Conservation (phyloP, 2,329 filamentous ascomycete species). For the Aphanocladium album region DNA sequence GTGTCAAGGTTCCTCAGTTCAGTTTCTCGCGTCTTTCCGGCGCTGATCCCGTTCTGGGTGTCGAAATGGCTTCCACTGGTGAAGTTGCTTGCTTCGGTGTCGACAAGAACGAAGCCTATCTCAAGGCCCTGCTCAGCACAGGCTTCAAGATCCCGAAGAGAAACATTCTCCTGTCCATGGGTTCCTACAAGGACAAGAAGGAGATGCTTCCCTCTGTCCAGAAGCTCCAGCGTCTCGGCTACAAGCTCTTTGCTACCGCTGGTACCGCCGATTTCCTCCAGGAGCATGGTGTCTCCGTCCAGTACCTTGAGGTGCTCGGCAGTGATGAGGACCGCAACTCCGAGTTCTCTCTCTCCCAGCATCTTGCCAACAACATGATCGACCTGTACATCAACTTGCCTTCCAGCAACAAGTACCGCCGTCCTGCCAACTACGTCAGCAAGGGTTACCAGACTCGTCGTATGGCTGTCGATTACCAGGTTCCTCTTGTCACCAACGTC, state of each 20-base stretch:
- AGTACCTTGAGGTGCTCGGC: constrained; percentile 84
- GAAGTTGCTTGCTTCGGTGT: constrained; percentile 95
- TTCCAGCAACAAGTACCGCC: constrained; percentile 95
- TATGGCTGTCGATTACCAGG: constrained; percentile 98
- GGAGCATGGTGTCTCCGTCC: constrained; percentile 85
- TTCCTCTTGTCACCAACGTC: constrained; percentile 94
- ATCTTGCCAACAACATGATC: constrained; percentile 95
- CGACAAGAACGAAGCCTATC: constrained; percentile 95
- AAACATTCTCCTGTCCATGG: constrained; percentile 92
- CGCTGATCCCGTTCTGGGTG: constrained; percentile 91
- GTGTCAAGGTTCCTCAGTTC: constrained; percentile 98
- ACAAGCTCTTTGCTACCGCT: constrained; percentile 91
- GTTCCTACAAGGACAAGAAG: constrained; percentile 95
- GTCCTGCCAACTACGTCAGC: constrained; percentile 97
- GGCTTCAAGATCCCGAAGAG: constrained; percentile 95
- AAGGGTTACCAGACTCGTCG: constrained; percentile 94
- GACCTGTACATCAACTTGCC: constrained; percentile 98
- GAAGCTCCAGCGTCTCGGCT: constrained; percentile 85
- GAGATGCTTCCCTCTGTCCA: constrained; percentile 92
- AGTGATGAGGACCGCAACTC: constrained; percentile 82
- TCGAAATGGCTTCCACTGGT: constrained; percentile 98
- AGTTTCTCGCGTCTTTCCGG: constrained; percentile 96
- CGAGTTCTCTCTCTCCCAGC: constrained; percentile 95
- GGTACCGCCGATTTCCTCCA: constrained; percentile 96
- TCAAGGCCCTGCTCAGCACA: constrained; percentile 92